Conservation (phyloP, 2,329 filamentous ascomycete genomes). For the Pseudogymnoascus sp. region DNA sequence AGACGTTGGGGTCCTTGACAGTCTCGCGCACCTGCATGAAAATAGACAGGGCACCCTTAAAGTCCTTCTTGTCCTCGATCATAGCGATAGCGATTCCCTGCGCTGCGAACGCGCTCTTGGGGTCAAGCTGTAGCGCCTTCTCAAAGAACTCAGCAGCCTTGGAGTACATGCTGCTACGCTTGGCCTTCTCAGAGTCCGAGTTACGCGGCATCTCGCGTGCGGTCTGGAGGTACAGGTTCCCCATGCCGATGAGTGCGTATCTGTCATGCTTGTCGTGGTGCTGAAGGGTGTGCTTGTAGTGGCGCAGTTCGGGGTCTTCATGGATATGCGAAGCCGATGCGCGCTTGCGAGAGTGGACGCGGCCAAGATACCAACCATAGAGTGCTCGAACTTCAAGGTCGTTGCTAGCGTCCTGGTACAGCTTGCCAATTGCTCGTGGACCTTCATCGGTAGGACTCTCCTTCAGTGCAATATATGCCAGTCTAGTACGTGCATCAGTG, state of each 20-base stretch:
- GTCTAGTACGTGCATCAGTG: slow-evolving; percentile 77
- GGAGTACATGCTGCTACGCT: slow-evolving; percentile 75
- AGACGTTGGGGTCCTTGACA: slow-evolving; percentile 77
- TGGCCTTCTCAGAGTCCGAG: slow-evolving; percentile 82
- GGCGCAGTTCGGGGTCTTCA: slow-evolving; percentile 84
- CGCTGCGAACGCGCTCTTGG: slow-evolving; percentile 90
- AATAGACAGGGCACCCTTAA: slow-evolving; percentile 71
- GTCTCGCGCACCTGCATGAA: slow-evolving; percentile 88
- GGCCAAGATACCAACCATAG: slow-evolving; percentile 92
- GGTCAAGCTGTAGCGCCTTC: slow-evolving; percentile 89
- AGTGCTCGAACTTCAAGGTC: slow-evolving; percentile 88
- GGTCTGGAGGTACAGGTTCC: slow-evolving; percentile 73
- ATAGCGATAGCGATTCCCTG: slow-evolving; percentile 93
- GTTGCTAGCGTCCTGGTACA: slow-evolving; percentile 74
- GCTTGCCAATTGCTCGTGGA: slow-evolving; percentile 72
- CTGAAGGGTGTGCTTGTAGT: slow-evolving; percentile 93
- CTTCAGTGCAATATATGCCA: slow-evolving; percentile 83
- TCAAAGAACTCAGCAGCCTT: slow-evolving; percentile 98
- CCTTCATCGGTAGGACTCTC: slow-evolving; percentile 77
- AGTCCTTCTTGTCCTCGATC: slow-evolving; percentile 89
- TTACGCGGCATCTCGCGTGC: slow-evolving; percentile 92
- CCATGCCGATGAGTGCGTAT: slow-evolving; percentile 96
- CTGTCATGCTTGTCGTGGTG: slow-evolving; percentile 94
- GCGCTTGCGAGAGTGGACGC: slow-evolving; percentile 68
- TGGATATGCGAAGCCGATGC: slow-evolving; percentile 57